These are phyloP conservation scores for Lotus japonicus DNA, from an alignment of 306 rosid species.

Conservation along the genomic window DNA sequence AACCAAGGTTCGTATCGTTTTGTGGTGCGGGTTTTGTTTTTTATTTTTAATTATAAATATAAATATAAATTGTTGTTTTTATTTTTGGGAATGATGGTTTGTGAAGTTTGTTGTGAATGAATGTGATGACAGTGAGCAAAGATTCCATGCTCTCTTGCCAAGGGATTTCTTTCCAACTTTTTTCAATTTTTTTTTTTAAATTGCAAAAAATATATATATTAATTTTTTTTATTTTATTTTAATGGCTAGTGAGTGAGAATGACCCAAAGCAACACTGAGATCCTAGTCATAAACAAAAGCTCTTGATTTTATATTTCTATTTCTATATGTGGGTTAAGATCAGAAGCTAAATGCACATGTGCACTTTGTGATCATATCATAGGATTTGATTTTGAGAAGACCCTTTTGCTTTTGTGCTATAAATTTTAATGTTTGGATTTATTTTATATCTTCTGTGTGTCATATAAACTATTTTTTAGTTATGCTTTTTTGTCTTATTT, in stretches of 20 bases:
- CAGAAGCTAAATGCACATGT: constrained; percentile 14
- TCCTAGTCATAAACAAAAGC: constrained; percentile 2
- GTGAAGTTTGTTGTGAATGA: constrained; percentile 18
- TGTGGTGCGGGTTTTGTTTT: constrained; percentile 16
- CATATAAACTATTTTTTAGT: not conserved
- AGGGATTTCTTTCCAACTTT: constrained; percentile 50
- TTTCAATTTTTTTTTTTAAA: too few species aligned
- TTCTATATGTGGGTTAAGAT: constrained; percentile 1
- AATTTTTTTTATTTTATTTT: too few species aligned
- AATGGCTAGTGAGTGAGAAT: too few species aligned
- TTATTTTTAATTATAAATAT: too few species aligned
- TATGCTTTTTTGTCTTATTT: not conserved
- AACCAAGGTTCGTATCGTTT: constrained; percentile 1
- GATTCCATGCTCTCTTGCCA: constrained; percentile 76
- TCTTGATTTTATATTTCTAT: not conserved
- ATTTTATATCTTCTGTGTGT: not conserved
- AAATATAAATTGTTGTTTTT: not conserved
- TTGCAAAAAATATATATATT: too few species aligned
- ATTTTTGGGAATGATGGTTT: not conserved
- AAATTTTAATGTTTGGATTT: constrained; percentile 4
- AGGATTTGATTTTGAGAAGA: not conserved
- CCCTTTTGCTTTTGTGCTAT: not conserved
- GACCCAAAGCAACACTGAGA: too few species aligned
- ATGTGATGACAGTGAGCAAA: constrained; percentile 31
- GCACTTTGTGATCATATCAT: not conserved